Conservation (phyloP, 2,329 filamentous ascomycete genomes). For the Bimuria novae-zelandiae region DNA sequence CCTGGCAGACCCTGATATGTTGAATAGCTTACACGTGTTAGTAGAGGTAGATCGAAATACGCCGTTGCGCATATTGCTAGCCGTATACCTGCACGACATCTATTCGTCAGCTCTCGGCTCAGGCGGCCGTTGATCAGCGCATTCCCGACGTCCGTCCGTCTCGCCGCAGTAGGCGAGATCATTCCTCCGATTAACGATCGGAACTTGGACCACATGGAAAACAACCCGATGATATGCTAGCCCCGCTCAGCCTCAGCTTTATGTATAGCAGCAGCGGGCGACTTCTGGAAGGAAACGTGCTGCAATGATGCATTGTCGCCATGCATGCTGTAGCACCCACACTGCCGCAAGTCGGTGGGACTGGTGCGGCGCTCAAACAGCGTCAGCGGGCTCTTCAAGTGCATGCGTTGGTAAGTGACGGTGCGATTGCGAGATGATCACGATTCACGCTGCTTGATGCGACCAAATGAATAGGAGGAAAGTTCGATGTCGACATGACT, state of each 20-base stretch:
- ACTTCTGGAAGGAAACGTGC: slow-evolving; percentile 3
- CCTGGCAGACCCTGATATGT: not conserved
- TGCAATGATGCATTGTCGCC: slow-evolving; percentile 14
- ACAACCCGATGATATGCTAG: not conserved
- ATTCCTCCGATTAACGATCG: not conserved
- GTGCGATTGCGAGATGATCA: not conserved
- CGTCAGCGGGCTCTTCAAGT: not conserved
- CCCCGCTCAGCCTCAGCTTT: not conserved
- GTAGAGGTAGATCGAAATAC: not conserved
- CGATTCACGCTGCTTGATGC: not conserved
- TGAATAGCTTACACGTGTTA: not conserved
- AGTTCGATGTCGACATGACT: not conserved
- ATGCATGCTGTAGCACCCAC: slow-evolving; percentile 10
- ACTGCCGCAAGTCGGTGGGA: not conserved
- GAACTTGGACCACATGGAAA: too few relatives aligned
- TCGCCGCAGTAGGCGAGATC: slow-evolving; percentile 2
- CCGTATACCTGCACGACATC: not conserved
- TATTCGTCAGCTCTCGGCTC: not conserved
- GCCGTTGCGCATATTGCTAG: not conserved
- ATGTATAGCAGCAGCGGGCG: not conserved
- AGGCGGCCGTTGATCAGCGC: slow-evolving; percentile 1
- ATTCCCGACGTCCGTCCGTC: too few relatives aligned
- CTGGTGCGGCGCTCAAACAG: not conserved
- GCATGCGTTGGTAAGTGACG: too few relatives aligned
- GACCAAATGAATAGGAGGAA: not conserved